Conservation (phyloP, 306 rosid genomes). For the Citrullus mucosospermus region DNA sequence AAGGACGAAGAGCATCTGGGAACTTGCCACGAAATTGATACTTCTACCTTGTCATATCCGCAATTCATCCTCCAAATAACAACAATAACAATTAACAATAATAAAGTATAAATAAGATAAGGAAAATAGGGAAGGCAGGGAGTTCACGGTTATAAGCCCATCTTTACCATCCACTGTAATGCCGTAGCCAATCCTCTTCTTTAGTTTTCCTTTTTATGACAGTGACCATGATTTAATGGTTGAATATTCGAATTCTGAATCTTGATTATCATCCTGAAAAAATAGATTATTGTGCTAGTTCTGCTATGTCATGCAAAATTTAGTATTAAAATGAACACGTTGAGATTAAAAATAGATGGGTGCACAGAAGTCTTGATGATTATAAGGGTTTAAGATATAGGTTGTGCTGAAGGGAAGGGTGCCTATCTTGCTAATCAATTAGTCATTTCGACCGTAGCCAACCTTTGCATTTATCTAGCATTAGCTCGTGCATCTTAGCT, state of each 20-base stretch:
- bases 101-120: neutral
- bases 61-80: neutral
- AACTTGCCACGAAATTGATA: neutral
- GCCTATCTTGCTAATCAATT: neutral
- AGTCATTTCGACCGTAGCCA: neutral
- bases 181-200: neutral
- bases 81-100: neutral
- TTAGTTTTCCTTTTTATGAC: neutral
- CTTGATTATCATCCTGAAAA: neutral
- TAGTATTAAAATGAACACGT: neutral
- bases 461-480: neutral
- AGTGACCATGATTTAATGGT: neutral
- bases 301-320: neutral
- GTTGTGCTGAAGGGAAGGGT: neutral
- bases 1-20: neutral
- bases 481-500: neutral
- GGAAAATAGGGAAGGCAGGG: neutral
- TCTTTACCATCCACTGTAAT: neutral
- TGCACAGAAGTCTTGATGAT: neutral
- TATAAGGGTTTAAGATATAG: neutral
- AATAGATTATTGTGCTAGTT: neutral
- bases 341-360: neutral
- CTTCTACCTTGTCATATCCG: neutral
- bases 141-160: neutral
- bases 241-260: neutral